Conservation (phyloP, 2,329 filamentous ascomycete genomes). For the Cytospora leucostoma region DNA sequence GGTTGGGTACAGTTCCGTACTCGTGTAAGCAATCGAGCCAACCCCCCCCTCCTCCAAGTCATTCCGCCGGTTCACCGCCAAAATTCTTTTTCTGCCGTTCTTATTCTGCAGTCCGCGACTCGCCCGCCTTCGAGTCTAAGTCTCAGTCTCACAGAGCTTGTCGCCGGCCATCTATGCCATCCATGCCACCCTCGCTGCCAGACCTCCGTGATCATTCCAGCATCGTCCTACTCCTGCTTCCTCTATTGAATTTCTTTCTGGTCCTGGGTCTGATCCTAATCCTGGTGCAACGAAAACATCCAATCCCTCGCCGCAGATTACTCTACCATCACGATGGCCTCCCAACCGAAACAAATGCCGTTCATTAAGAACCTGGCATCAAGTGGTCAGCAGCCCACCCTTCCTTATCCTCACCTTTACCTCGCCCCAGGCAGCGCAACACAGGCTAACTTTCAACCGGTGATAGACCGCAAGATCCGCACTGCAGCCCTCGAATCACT, state of each 20-base stretch:
- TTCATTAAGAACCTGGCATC: slow-evolving; percentile 85
- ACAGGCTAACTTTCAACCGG: not conserved
- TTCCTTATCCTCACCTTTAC: slow-evolving; percentile 12
- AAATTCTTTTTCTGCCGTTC: slow-evolving; percentile 21
- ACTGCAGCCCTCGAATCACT: slow-evolving; percentile 77
- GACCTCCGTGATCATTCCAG: too few species aligned
- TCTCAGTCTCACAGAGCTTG: not conserved
- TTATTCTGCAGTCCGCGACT: slow-evolving; percentile 5
- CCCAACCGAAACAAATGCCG: slow-evolving; percentile 57
- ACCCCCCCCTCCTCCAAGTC: not conserved
- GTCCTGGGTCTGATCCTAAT: too few species aligned
- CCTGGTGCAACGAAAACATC: too few species aligned
- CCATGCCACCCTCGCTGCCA: not conserved
- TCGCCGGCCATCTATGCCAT: not conserved
- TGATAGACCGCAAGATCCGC: slow-evolving; percentile 72
- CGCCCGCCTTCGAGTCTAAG: not conserved
- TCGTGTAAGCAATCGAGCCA: not conserved
- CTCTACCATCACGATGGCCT: slow-evolving; percentile 38
- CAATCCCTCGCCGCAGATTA: not conserved
- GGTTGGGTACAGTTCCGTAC: not conserved
- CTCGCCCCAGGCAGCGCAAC: slow-evolving; percentile 3
- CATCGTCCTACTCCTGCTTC: too few species aligned
- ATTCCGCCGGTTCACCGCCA: slow-evolving; percentile 5
- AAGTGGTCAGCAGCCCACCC: slow-evolving; percentile 61
- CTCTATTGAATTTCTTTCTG: too few species aligned